Base-by-base conservation (phyloP, 2,329 filamentous ascomycete genomes). In the Harringtonia lauricola region DNA sequence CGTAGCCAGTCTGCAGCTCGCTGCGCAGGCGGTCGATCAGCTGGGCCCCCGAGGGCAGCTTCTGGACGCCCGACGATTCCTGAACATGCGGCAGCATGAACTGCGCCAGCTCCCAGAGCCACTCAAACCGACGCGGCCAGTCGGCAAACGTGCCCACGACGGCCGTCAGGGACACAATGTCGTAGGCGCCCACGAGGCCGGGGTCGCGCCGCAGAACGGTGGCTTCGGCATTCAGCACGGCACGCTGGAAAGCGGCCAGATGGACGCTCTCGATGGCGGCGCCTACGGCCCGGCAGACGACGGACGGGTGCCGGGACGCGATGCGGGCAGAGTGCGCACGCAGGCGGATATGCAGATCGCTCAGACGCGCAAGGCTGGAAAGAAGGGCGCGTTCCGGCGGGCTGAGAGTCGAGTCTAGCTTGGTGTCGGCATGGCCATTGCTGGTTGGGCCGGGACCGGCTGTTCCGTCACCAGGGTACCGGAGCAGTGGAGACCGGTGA, bases 121-220 rank as follows among this genome's bases (percentile, higher is more conserved):
- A 96, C 54, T 89, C 81, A 69, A 96, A 75, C 30, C 81, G 72
- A 53, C 86, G 75, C 38, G 75, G 83, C 90, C 90, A 96, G 36
- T 76, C 82, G n/a, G 83, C 79, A 55, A 96, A 95, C 56, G 92
- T 83, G 6, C 74, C 76, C 24, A 94, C 79, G 18, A 96, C 74
- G 2, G 81, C 82, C 40, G 92, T 94, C 53, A 98, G 64, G 3
- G 92, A 90, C 19, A 96, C 90, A 49, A 95, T 94, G 49, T 90
- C 83, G 59, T 95, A 95, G 1, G 86, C 90, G 35, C 90, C 90
- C 2, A 96, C 90, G 46, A 86, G 76, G 8, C 70, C 76, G 2
- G 88, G 74, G 65, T 95, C 87, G 54, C 79, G 77, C 37, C 71
- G 74, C 41, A 96, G 65, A 22, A 98, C 84, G 13, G 73, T 73